Evolutionary conservation across 139 green algal species (phyloP).

Genomic region (Nannochloris sp.): DNA sequence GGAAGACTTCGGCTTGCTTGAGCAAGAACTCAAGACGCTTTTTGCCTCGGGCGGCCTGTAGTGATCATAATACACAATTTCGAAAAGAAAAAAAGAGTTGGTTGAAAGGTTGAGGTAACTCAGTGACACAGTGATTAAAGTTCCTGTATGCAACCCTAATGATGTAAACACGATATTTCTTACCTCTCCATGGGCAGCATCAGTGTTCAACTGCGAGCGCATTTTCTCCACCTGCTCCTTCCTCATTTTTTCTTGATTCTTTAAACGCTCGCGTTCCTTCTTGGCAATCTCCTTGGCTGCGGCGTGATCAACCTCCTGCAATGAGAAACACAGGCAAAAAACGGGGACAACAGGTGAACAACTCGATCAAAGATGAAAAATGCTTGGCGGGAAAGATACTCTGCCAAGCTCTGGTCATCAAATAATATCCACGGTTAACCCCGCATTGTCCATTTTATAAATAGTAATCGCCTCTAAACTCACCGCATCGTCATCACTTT

Average conservation of each 20-base stretch:
- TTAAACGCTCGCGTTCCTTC: conserved; percentile 75
- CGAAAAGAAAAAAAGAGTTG: neutral
- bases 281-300: conserved; percentile 47
- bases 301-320: conserved; percentile 5
- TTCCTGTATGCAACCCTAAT: neutral
- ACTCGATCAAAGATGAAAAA: neutral
- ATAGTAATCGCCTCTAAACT: neutral
- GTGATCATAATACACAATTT: neutral
- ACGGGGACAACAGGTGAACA: neutral
- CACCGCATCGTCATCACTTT: conserved; percentile 1
- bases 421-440: neutral
- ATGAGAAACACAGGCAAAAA: neutral
- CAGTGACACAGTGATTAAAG: neutral
- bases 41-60: conserved; percentile 60
- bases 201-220: conserved; percentile 63
- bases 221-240: conserved; percentile 78
- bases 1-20: conserved; percentile 96
- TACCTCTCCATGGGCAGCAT: conserved; percentile 55
- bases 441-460: neutral
- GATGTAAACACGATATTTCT: neutral
- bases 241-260: conserved; percentile 66
- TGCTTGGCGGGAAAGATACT: too few relatives aligned
- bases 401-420: neutral
- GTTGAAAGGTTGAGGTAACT: neutral
- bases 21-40: conserved; percentile 89